Evolutionary conservation across 2,329 filamentous ascomycete species (phyloP).

Genomic region (Ascochyta lentis): DNA sequence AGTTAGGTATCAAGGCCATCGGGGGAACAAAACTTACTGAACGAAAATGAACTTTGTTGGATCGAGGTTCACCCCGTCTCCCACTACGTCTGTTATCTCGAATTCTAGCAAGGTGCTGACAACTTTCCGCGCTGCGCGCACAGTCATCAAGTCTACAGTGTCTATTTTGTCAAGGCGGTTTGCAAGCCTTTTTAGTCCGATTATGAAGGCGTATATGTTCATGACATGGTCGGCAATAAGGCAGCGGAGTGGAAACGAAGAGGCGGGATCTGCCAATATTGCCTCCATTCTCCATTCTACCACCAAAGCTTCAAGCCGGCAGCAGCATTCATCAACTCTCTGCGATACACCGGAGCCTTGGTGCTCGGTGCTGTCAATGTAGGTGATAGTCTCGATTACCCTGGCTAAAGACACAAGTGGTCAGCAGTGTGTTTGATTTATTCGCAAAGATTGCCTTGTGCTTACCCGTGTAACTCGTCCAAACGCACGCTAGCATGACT

Average conservation of each 20-base stretch:
- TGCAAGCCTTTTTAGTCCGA: constrained; percentile 32
- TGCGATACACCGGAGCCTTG: constrained; percentile 1
- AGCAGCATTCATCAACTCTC: constrained; percentile 28
- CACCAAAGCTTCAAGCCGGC: constrained; percentile 26
- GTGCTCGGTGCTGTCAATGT: constrained; percentile 22
- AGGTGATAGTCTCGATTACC: constrained; percentile 27
- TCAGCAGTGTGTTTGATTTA: not conserved
- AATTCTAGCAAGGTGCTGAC: constrained; percentile 31
- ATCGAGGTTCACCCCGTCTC: not conserved
- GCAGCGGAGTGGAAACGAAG: constrained; percentile 14
- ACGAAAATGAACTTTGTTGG: constrained; percentile 20
- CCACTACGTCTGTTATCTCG: constrained; percentile 1
- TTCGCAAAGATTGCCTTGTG: not conserved
- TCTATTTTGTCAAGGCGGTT: constrained; percentile 7
- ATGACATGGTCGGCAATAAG: constrained; percentile 36
- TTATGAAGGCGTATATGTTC: constrained; percentile 33
- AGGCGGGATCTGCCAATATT: constrained; percentile 15
- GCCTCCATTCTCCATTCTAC: constrained; percentile 31
- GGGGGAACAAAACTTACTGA: constrained; percentile 25
- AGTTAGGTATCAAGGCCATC: not conserved
- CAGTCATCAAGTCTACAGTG: constrained; percentile 21
- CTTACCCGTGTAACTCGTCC: constrained; percentile 27
- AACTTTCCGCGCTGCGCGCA: constrained; percentile 35
- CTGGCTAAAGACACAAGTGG: not conserved
- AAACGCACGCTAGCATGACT: constrained; percentile 27